Evolutionary conservation across 2,329 filamentous ascomycete species (phyloP), one percentile per base, ranked within the genome.

Genomic region (Grosmannia penicillata): DNA sequence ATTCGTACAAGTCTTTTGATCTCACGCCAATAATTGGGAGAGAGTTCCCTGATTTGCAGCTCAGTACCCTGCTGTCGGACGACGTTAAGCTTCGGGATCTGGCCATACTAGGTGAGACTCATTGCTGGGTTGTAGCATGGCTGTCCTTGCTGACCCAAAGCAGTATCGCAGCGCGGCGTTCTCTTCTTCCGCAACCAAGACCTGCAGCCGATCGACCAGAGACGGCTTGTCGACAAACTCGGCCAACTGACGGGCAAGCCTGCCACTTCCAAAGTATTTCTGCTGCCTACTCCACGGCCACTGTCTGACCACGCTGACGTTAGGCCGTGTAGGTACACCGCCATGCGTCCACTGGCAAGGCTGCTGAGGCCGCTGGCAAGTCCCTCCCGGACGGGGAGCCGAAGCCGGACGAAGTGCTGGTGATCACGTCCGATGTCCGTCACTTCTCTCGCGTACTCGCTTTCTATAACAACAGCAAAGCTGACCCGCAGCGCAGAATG

Each of bases 161-260:
- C 25, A 75, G 72, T 78, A 44, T 76, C 74, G 3, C 66, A 70
- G 45, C 64, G 75, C n/a, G 73, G 74, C 2, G 75, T 79, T 3
- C 72, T 78, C 30, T 77, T 78, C 54, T 74, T 79, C 52, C 67
- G 74, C 10, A 61, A 64, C n/a, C 75, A 80, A 43, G 59, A 73
- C 47, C 54, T 77, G 8, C 62, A 61, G 44, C 66, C 75, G 45
- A 66, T 70, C 0, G 59, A 73, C 4, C 72, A 75, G 48, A 79
- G 79, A 54, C 54, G 66, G 18, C 56, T 80, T 0, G 68, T 71
- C 25, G 60, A 73, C 11, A 62, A 64, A 1, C 61, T 81, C 2
- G 75, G 76, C 7, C 58, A 72, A 47, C 58, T 79, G 9, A 62
- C 66, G 1, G 73, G 74, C 27, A 72, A 70, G 42, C 75, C 76